A percentile compares a stretch with the other conserved stretches of the same genome.
Conservation (phyloP, 2,329 filamentous ascomycete species). For the Neoarthrinium moseri region DNA sequence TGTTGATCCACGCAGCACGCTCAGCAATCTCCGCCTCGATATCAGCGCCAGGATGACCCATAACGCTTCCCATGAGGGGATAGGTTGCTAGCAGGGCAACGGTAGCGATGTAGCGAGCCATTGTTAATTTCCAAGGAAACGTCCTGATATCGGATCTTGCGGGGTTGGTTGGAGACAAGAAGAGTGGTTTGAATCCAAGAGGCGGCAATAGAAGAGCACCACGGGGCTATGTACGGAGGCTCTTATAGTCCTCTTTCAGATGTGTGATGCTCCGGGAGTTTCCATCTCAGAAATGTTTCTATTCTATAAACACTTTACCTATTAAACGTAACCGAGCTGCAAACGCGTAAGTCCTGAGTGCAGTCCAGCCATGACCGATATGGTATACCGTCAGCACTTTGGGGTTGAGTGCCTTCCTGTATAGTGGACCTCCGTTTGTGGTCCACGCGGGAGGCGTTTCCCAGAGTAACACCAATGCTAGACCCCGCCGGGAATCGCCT, state of each 20-base stretch:
- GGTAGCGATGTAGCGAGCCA: slow-evolving; percentile 6
- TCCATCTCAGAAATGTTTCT: neutral
- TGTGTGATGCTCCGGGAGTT: neutral
- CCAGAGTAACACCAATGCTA: neutral
- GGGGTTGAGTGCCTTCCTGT: slow-evolving; percentile 7
- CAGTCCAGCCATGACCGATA: neutral
- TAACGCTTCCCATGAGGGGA: slow-evolving; percentile 4
- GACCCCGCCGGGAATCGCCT: neutral
- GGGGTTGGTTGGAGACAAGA: neutral
- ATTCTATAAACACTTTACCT: neutral
- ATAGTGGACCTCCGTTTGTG: slow-evolving; percentile 2
- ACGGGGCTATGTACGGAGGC: neutral
- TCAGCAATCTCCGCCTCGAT: slow-evolving; percentile 46
- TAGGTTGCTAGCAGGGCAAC: slow-evolving; percentile 8
- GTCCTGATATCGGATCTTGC: neutral
- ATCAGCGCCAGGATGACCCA: slow-evolving; percentile 49
- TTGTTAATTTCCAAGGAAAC: neutral
- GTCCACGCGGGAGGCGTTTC: neutral
- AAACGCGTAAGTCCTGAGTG: neutral
- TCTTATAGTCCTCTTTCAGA: slow-evolving; percentile 1
- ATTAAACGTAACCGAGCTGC: neutral
- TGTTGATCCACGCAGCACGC: slow-evolving; percentile 43
- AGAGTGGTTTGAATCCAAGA: neutral
- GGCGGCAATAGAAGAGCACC: neutral
- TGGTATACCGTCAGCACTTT: neutral